Base-by-base conservation (phyloP, 306 rosid genomes). In the Carpinus fangiana region DNA sequence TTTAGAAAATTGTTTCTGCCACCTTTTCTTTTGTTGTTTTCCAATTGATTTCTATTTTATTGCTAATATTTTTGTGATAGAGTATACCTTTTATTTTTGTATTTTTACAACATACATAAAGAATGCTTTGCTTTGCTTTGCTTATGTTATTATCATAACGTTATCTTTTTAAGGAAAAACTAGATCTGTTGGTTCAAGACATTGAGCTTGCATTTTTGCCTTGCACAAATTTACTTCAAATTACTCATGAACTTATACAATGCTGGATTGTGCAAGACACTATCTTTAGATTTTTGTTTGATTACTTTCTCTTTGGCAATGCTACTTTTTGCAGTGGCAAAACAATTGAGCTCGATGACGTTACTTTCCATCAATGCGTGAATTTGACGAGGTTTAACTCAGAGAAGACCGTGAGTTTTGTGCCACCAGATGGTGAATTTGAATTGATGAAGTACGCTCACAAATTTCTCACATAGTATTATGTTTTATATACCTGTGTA, bases 361-460 rank as follows among this genome's bases (percentile, higher is more conserved):
- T 93, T 61, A 93, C 98, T 62, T 93, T 93, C 86, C 97, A 91
- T 83, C 98, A 93, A 78, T 93, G 98, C 86, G 98, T 93, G 78
- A 93, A 93, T 83, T 89, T 93, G 92, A 91, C 98, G 9, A 90
- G 98, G 86, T 93, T 93, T 82, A 93, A 93, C 86, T 87, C 96
- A 45, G 96, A 90, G 89, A 93, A 91, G 88, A 93, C 97, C 11
- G 97, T 93, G 82, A 93, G 98, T 90, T 93, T 93, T 85, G 98
- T 93, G 85, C 98, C 97, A 48, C 98, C 98, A 21, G 97, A 93
- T 74, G 96, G 97, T 71, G 97, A 93, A 91, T 93, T 93, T 84
- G 98, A 93, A 84, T 92, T 91, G 79, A 93, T 91, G 98, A 93
- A 93, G 97, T 93, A 86, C 87, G 97, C 53, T 84, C 50, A 54